Base-by-base conservation (phyloP, 345 rosid species). In the Erodium maritimum region DNA sequence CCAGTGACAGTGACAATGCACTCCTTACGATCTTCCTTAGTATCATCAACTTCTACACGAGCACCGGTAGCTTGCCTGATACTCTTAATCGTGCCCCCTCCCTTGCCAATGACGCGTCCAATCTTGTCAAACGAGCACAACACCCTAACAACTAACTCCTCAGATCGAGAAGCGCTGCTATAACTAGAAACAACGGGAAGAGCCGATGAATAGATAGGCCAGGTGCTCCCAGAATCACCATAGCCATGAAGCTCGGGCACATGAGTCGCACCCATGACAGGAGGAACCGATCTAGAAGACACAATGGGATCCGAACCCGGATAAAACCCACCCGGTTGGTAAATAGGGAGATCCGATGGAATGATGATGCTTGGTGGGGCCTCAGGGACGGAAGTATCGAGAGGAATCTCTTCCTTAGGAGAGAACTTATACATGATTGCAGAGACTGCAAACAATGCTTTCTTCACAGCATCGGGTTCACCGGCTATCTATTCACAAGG, bases 31-130 rank as follows among this genome's bases (percentile, higher is more conserved):
- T 79, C 86, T 42, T 67, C 79, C 71, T 75, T 89, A 5, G 74
- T 64, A 71, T 89, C 99, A 85, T 90, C 82, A 64, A 93, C 91
- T 65, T 89, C 97, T 16, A 89, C 63, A 60, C 65, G 81, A 72
- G 99, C 86, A 55, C 99, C 99, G 65, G 80, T 93, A 2, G 81
- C 78, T 73, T 93, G 96, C 71, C 99, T 89, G 64, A 93, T 87
- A 56, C 77, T 84, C 72, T 87, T 93, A 63, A 89, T 87, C 34
- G 96, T 87, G 56, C 87, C 62, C 21, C 99, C 99, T 71, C 90
- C 96, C 78, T 80, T 89, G 53, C 97, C 99, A 57, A 93, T 93
- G 58, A 93, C 99, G 59, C 99, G 97, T 0, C 99, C 99, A 61
- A 89, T 93, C 63, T 87, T 93, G 65, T 80, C 67, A 66, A 72